Evolutionary conservation across 148 eudicot species (phyloP).

Genomic region (Heliamphora exappendiculata): DNA sequence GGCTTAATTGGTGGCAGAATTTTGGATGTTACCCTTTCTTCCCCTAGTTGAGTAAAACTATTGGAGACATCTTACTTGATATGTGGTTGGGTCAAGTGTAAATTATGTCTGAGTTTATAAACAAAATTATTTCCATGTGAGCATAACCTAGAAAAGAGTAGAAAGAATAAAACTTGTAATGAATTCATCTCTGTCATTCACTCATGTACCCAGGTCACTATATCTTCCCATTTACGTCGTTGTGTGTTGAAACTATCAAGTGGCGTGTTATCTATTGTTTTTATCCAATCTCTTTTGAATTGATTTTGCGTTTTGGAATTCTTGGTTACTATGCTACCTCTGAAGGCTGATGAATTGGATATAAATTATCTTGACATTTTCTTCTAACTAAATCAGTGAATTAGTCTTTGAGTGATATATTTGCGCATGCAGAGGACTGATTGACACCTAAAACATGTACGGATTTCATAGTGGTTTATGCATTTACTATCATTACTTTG

Average conservation of each 20-base stretch:
- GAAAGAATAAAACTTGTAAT: not conserved
- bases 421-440: not conserved
- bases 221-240: not conserved
- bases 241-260: not conserved
- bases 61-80: not conserved
- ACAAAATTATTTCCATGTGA: not conserved
- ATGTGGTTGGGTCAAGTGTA: not conserved
- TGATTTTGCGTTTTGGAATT: not conserved
- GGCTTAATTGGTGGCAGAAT: not conserved
- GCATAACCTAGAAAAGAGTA: not conserved
- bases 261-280: not conserved
- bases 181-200: not conserved
- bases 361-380: not conserved
- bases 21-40: not conserved
- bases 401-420: not conserved
- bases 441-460: not conserved
- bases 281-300: not conserved
- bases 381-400: not conserved
- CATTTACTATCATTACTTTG: conserved; percentile 1
- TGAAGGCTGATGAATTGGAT: not conserved
- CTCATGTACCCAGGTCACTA: not conserved
- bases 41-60: not conserved
- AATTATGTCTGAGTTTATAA: not conserved
- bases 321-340: not conserved
- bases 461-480: not conserved